A percentile compares a stretch with the other conserved stretches of the same genome.
Conservation (phyloP, 305 asterid species). For the Ilex paraguariensis region DNA sequence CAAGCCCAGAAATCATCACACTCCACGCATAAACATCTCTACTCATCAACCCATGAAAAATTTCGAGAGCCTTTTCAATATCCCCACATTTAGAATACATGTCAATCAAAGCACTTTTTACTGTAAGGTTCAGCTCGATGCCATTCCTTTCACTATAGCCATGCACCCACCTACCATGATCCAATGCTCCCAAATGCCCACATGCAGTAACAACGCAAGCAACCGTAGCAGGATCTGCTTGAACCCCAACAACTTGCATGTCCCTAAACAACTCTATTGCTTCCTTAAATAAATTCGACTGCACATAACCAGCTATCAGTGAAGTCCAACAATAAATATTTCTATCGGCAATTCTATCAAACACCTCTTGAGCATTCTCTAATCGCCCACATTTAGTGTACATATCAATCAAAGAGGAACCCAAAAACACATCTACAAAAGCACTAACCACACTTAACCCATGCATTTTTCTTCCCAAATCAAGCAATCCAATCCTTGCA, state of each 20-base stretch:
- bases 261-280: constrained; percentile 8
- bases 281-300: constrained; percentile 7
- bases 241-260: constrained; percentile 10
- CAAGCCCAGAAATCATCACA: constrained; percentile 9
- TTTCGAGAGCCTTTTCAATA: no score
- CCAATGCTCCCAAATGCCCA: constrained; percentile 10
- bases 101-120: no score
- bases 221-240: constrained; percentile 7
- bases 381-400: constrained; percentile 14
- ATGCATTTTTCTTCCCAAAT: constrained; percentile 8
- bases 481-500: constrained; percentile 3
- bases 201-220: constrained; percentile 9
- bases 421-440: constrained; percentile 12
- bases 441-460: constrained; percentile 9
- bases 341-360: neutral
- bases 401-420: constrained; percentile 18
- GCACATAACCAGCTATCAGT: constrained; percentile 10
- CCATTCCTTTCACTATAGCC: constrained; percentile 4
- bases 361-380: constrained; percentile 2
- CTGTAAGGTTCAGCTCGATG: neutral
- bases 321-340: constrained; percentile 12
- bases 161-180: constrained; percentile 10
- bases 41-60: no score
- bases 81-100: no score
- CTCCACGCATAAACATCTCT: no score